phyloP scores from a whole-genome alignment of 176 grass and related monocot genomes.

The Paspalum notatum region DNA sequence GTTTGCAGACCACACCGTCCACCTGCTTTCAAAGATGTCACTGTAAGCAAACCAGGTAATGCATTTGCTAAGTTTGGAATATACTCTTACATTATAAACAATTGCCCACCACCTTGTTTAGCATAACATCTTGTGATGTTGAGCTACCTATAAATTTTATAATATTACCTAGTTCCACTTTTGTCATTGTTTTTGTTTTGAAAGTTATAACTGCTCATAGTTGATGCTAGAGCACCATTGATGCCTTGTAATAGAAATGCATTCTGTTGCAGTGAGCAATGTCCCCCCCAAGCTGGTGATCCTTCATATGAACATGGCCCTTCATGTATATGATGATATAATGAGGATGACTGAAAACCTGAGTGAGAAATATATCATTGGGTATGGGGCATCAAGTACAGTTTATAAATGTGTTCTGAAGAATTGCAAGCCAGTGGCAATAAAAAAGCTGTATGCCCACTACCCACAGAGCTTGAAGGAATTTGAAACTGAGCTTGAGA shows the following conservation, averaged over 20 bases:
- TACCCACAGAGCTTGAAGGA: conserved; percentile 82
- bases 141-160: neutral
- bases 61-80: neutral
- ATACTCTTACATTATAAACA: neutral
- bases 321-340: conserved; percentile 97
- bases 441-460: conserved; percentile 87
- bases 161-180: neutral
- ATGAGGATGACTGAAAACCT: conserved; percentile 99
- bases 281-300: conserved; percentile 90
- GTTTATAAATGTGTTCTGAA: conserved; percentile 97
- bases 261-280: conserved; percentile 65
- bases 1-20: conserved; percentile 76
- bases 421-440: conserved; percentile 92
- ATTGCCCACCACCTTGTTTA: neutral
- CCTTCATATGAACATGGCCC: conserved; percentile 98
- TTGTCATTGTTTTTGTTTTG: neutral
- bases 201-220: neutral
- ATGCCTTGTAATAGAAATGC: conserved; percentile 24
- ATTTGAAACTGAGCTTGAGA: conserved; percentile 92
- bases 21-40: conserved; percentile 73
- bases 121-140: neutral
- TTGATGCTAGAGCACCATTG: conserved; percentile 26
- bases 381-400: conserved; percentile 95
- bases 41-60: conserved; percentile 87
- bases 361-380: conserved; percentile 98